Evolutionary conservation across 169 alveolate species (phyloP).

Genomic region (Eimeria tenella): DNA sequence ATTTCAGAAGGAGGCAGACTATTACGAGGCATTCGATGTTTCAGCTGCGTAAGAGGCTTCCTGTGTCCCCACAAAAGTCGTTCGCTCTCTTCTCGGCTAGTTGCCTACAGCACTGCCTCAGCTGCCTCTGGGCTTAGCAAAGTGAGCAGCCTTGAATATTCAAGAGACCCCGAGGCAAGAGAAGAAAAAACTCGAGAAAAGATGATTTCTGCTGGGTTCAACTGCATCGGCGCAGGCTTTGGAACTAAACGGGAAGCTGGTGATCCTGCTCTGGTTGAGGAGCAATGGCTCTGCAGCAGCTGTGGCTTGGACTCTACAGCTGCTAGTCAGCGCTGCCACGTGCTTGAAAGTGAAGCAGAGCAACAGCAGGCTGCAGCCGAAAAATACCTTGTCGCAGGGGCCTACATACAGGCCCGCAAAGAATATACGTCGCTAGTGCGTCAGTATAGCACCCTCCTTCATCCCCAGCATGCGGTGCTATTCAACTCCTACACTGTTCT

Average conservation of each 20-base stretch:
- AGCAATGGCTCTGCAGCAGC: conserved; percentile 84
- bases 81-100: conserved; percentile 75
- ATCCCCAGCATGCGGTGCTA: conserved; percentile 89
- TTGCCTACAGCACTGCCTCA: background rate
- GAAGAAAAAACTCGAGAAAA: background rate
- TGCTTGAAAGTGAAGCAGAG: conserved; percentile 83
- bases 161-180: background rate
- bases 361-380: conserved; percentile 82
- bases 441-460: conserved; percentile 86
- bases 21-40: conserved; percentile 86
- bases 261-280: conserved; percentile 54
- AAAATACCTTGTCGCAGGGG: conserved; percentile 83
- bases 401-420: conserved; percentile 83
- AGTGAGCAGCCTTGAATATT: too few relatives aligned
- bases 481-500: conserved; percentile 88
- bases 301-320: conserved; percentile 84
- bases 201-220: background rate
- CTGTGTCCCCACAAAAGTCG: conserved; percentile 80
- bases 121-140: too few relatives aligned
- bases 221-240: too few relatives aligned
- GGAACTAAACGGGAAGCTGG: background rate
- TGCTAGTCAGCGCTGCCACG: conserved; percentile 76
- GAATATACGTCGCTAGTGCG: conserved; percentile 81
- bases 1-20: conserved; percentile 84
- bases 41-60: conserved; percentile 84